A percentile compares a stretch with the other conserved stretches of the same genome.
Evolutionary conservation across 345 rosid genomes (phyloP).

Genomic region (Xanthoceras sorbifolium): DNA sequence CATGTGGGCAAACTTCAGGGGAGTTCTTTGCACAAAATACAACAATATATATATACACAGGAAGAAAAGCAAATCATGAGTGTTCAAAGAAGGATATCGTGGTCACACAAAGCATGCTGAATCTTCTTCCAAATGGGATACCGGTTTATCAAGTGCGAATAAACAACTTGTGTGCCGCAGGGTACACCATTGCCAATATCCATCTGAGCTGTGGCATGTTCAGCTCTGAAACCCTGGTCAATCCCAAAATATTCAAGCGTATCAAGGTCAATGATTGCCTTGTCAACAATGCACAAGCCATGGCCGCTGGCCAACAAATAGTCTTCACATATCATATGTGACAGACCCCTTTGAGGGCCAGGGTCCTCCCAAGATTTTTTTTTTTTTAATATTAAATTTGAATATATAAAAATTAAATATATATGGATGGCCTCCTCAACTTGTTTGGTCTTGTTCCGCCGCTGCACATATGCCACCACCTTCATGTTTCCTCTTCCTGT

Average conservation of each 20-base stretch:
- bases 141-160: background rate
- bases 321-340: too few relatives aligned
- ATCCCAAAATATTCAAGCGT: background rate
- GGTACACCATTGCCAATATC: background rate
- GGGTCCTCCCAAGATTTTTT: too few relatives aligned
- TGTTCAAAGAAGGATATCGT: constrained; percentile 1
- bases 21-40: too few relatives aligned
- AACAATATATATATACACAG: background rate
- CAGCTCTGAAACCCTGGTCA: constrained; percentile 4
- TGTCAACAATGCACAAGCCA: background rate
- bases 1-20: too few relatives aligned
- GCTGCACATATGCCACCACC: background rate
- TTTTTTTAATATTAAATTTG: too few relatives aligned
- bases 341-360: too few relatives aligned
- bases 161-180: too few relatives aligned
- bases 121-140: background rate
- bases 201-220: background rate
- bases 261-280: background rate
- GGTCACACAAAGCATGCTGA: background rate
- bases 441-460: too few relatives aligned
- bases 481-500: background rate
- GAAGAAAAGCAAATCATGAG: background rate
- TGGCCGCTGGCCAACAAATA: background rate
- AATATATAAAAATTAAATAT: too few relatives aligned
- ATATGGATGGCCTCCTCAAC: too few relatives aligned